Base-by-base conservation (phyloP, 2,329 filamentous ascomycete genomes). In the Clonostachys chloroleuca region DNA sequence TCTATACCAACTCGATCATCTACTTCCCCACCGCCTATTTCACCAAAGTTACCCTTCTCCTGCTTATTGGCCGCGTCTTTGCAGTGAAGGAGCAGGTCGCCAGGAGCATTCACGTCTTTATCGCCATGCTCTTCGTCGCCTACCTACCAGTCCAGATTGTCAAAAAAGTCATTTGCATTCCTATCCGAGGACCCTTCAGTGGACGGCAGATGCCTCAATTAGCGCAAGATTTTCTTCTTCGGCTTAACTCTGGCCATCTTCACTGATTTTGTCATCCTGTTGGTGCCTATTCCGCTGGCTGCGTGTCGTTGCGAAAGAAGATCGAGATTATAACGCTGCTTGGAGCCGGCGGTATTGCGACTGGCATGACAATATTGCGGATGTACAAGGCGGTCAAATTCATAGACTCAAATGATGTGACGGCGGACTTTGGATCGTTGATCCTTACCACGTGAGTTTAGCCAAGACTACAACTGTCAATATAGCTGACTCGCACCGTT, bases 21-120 rank as follows among this genome's bases (percentile, higher is more conserved):
- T 65, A 63, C 45, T 57, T 54, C 14, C 59, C 60, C 12, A 53
- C 58, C 4, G 54, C 61, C 3, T 64, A 54, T 44, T 55, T 56
- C 43, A 60, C 56, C n/a, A 64, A 66, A 48, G 50, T 59, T n/a
- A 61, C 64, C 7, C 54, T 62, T 14, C 51, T 62, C 36, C 51
- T 66, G 9, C 50, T 65, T 42, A 60, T 63, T 13, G 59, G 59
- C 5, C n/a, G n/a, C n/a, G n/a, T n/a, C n/a, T n/a, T n/a, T n/a
- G n/a, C n/a, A n/a, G n/a, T n/a, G n/a, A n/a, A 55, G 62, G 16
- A 56, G 65, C 12, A 48, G 7, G 53, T 61, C 6, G 52, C 57
- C 33, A 50, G 52, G 34, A 52, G 58, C 42, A 59, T 66, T 48
- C 52, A 59, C 40, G 36, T 57, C 40, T 64, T 64, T 51, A 54